phyloP scores from a whole-genome alignment of 495 filamentous ascomycete species.

The Parmelia sp. region DNA sequence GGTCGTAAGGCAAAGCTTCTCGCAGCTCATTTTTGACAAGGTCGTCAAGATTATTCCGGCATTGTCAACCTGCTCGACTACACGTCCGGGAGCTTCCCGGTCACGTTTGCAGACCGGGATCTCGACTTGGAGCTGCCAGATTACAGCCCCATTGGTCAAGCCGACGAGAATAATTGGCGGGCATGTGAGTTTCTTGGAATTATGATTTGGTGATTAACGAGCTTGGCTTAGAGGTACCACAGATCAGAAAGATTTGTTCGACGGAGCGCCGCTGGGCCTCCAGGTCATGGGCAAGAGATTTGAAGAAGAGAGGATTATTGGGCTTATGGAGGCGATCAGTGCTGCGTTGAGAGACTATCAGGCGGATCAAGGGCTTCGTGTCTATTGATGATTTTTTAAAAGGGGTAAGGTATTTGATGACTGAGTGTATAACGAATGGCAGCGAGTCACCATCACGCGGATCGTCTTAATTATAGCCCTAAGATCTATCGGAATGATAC shows the following conservation, averaged over 20 bases:
- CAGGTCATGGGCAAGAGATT: constrained; percentile 41
- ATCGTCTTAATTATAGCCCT: no score
- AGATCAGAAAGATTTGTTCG: constrained; percentile 36
- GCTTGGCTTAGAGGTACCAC: no score
- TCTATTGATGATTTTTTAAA: no score
- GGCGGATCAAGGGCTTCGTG: no score
- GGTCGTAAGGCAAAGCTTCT: no score
- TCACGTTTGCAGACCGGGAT: constrained; percentile 39
- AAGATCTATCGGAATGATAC: no score
- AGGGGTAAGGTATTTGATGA: no score
- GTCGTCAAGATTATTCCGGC: constrained; percentile 31
- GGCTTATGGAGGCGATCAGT: constrained; percentile 34
- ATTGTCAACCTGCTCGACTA: constrained; percentile 42
- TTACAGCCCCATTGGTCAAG: constrained; percentile 32
- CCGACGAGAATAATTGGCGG: constrained; percentile 36
- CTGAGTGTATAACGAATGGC: no score
- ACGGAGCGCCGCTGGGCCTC: constrained; percentile 41
- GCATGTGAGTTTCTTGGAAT: constrained; percentile 32
- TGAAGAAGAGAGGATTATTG: constrained; percentile 45
- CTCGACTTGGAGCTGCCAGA: constrained; percentile 29
- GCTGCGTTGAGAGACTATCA: constrained; percentile 27
- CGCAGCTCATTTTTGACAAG: no score
- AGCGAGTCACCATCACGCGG: no score
- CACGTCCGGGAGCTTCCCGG: constrained; percentile 40
- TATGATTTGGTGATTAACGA: no score